phyloP scores from a whole-genome alignment of 768 basidiomycete species.

The Pseudohyphozyma bogoriensis region DNA sequence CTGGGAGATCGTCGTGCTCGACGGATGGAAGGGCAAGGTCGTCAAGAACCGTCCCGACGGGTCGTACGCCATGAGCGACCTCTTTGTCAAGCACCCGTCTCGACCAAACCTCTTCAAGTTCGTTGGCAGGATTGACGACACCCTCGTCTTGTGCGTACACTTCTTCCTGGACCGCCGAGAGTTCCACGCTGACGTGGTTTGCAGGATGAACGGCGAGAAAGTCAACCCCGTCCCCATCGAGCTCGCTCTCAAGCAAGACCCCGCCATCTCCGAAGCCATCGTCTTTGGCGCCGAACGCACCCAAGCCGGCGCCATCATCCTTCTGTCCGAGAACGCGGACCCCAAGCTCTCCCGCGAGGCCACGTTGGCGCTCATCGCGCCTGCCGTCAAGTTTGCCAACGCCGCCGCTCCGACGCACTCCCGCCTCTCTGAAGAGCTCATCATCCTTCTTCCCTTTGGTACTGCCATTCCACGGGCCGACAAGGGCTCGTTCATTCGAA shows the following conservation, averaged over 20 bases:
- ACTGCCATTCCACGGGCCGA: conserved; percentile 48
- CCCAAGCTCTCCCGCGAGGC: conserved; percentile 35
- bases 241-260: conserved; percentile 45
- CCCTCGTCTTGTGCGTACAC: conserved; percentile 39
- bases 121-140: conserved; percentile 51
- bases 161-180: background rate
- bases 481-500: conserved; percentile 48
- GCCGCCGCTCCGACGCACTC: conserved; percentile 49
- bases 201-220: conserved; percentile 46
- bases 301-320: conserved; percentile 47
- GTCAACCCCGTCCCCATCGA: conserved; percentile 52
- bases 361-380: conserved; percentile 41
- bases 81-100: conserved; percentile 46
- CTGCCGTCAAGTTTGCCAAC: conserved; percentile 49
- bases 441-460: conserved; percentile 45
- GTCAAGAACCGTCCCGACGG: conserved; percentile 46
- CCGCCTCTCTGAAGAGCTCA: conserved; percentile 46
- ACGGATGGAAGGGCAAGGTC: conserved; percentile 49
- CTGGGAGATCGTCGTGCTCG: conserved; percentile 47
- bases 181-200: conserved; percentile 1
- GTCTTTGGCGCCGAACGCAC: conserved; percentile 48
- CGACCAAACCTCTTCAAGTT: conserved; percentile 45
- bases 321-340: conserved; percentile 43
- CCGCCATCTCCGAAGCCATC: conserved; percentile 47
- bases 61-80: conserved; percentile 51